Evolutionary conservation across 768 basidiomycete species (phyloP), one percentile per base, ranked within the genome.

Genomic region (Rhizopogon salebrosus): DNA sequence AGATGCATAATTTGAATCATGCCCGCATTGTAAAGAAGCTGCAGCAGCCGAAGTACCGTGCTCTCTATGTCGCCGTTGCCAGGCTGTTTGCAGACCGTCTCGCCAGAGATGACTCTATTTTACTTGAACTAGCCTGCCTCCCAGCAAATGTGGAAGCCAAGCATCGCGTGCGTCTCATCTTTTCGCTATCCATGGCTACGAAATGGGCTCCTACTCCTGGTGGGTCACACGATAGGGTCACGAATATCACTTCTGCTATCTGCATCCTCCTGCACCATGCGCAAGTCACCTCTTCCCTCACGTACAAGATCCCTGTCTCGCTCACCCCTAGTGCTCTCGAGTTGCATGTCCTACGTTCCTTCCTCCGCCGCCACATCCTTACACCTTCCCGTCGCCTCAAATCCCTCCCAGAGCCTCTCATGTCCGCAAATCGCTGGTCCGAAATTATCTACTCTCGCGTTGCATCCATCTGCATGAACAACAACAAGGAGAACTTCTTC

Each of bases 151-250:
- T 63, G 1, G 64, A 69, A 37, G 53, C 45, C 37, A 35, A 58
- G 9, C 57, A 64, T 8, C 57, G 38, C 16, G 31, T 40, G 41
- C 16, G 36, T 2, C 59, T 63, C n/a, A 16, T 54, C 23, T 24
- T 31, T 18, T 31, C 54, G 29, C 68, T 89, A 18, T 78, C 79
- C 6, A 75, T 87, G 14, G 84, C 77, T 1, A 75, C 75, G 1
- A 90, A 89, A 64, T 89, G 86, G 86, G 85, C 85, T 0, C 86
- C 87, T 0, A 78, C 80, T 2, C 80, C 82, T 11, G 73, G 64
- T 3, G 69, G 72, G 3, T 73, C 81, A 3, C 86, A 87, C 51
- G 87, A 89, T 59, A 75, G 78, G 9, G 70, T 75, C 52, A 83
- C 82, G 3, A 83, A 84, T 62, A 80, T 89, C 56, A 65, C 81